These are phyloP conservation scores for Beauveria bassiana DNA, from an alignment of 2,329 filamentous ascomycete genomes.

Conservation along the genomic window DNA sequence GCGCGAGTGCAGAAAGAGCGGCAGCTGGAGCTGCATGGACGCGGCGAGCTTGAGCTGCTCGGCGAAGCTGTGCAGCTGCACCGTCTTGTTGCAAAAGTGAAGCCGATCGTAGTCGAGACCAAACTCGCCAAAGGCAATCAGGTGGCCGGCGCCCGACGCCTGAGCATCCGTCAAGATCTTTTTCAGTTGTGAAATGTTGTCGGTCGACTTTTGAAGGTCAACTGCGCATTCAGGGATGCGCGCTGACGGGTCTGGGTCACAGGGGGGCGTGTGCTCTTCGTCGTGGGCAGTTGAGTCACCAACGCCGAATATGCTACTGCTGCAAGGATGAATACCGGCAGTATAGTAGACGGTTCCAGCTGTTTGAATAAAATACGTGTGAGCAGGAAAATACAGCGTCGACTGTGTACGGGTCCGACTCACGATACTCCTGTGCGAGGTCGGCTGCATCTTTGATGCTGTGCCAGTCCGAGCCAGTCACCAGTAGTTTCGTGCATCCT, in stretches of 20 bases:
- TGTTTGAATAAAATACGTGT: conserved; percentile 24
- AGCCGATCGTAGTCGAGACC: conserved; percentile 94
- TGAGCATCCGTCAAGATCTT: conserved; percentile 55
- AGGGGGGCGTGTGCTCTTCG: conserved; percentile 38
- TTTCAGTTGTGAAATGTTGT: conserved; percentile 53
- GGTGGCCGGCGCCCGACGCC: conserved; percentile 28
- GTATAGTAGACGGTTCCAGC: conserved; percentile 81
- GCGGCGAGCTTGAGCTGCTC: conserved; percentile 74
- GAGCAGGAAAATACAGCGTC: conserved; percentile 6
- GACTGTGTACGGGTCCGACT: conserved; percentile 22
- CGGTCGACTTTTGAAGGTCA: conserved; percentile 35
- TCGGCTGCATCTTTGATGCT: conserved; percentile 70
- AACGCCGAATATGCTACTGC: conserved; percentile 60
- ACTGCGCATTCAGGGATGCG: conserved; percentile 41
- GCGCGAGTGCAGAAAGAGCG: conserved; percentile 86
- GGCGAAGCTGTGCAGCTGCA: conserved; percentile 79
- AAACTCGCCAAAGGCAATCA: conserved; percentile 87
- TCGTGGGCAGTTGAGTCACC: conserved; percentile 37
- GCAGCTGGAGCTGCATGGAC: conserved; percentile 61
- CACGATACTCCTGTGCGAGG: conserved; percentile 68
- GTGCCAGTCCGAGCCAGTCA: conserved; percentile 81
- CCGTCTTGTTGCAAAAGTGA: conserved; percentile 68
- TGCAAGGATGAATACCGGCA: conserved; percentile 90
- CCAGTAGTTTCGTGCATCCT: conserved; percentile 82
- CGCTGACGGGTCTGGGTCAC: conserved; percentile 43